Evolutionary conservation across 2,329 filamentous ascomycete genomes (phyloP).

Genomic region (Colletotrichum magnum): DNA sequence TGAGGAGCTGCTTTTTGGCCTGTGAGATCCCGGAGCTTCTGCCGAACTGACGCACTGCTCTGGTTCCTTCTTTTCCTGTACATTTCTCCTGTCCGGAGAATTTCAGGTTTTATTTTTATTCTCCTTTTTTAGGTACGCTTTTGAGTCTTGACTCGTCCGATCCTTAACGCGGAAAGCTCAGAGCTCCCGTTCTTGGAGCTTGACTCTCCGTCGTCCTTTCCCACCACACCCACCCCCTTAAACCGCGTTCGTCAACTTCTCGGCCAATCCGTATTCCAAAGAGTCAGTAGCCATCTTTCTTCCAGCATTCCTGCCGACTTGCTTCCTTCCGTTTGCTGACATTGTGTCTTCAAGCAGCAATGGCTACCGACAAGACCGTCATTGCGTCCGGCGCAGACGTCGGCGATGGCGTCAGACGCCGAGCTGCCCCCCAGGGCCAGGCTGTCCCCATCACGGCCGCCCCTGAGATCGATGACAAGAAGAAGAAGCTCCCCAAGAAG

Average conservation of each 20-base stretch:
- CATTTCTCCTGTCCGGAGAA: conserved; percentile 22
- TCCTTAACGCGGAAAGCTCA: conserved; percentile 40
- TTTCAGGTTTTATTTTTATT: conserved; percentile 21
- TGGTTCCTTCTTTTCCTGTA: conserved; percentile 19
- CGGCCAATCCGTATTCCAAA: conserved; percentile 27
- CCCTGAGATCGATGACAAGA: conserved; percentile 70
- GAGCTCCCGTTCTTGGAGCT: conserved; percentile 41
- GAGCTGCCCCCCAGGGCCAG: conserved; percentile 64
- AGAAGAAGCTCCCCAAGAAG: conserved; percentile 72
- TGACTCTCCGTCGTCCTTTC: conserved; percentile 11
- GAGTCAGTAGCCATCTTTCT: conserved; percentile 19
- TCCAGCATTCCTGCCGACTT: conserved; percentile 10
- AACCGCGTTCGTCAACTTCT: conserved; percentile 33
- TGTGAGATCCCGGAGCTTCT: conserved; percentile 13
- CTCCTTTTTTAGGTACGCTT: not conserved
- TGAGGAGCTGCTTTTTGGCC: conserved; percentile 29
- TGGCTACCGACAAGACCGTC: conserved; percentile 69
- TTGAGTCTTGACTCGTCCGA: conserved; percentile 44
- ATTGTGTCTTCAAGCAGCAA: conserved; percentile 47
- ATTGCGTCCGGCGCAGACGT: conserved; percentile 73
- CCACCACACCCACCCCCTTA: conserved; percentile 1
- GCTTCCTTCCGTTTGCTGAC: conserved; percentile 30
- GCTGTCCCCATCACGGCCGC: conserved; percentile 52
- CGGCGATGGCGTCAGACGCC: conserved; percentile 69
- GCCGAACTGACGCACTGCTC: conserved; percentile 4